Evolutionary conservation across 2,329 filamentous ascomycete genomes (phyloP), one percentile per base, ranked within the genome.

Genomic region (Coniochaeta hoffmannii): DNA sequence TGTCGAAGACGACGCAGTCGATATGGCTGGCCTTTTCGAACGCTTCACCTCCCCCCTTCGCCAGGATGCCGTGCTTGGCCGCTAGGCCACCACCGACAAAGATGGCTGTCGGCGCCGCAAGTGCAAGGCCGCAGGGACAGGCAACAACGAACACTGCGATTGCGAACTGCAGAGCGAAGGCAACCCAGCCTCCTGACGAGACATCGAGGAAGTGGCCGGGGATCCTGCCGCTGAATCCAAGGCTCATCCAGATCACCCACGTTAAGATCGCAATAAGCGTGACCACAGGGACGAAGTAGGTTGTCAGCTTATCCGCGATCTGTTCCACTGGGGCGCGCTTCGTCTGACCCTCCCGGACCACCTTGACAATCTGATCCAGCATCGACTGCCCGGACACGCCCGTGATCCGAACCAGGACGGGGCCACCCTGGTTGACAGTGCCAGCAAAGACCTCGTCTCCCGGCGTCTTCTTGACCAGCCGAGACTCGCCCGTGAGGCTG

Each of bases 71-170:
- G 63, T 89, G 73, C 66, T 87, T 86, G 7, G 90, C 90, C 2
- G 90, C 90, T 17, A 94, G 73, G 1, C 89, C 89, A 34, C 88
- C 86, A 2, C 89, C 90, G 10, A 94, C 89, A 60, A 93, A 93
- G 32, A 95, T 82, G 54, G 90, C 90, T 0, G 90, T 95, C 1
- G 90, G 90, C 0, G 89, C 89, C n/a, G 90, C 90, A 8, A 95
- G 81, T 1, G 87, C 90, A 14, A 95, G 78, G 2, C 90, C 90
- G 64, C 90, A 95, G 1, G 90, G 90, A 65, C 90, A 95, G 2
- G 90, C 89, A 28, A 95, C 86, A 32, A 95, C 89, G 62, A 95
- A 94, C 12, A 94, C 89, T 7, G 90, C 83, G 62, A 95, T 93
- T 15, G 90, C 88, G 63, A 93, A 94, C 59, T 89, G 85, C 46